These are phyloP conservation scores for Pleurotus salmoneostramineus DNA, from an alignment of 768 basidiomycete genomes.

Conservation along the genomic window DNA sequence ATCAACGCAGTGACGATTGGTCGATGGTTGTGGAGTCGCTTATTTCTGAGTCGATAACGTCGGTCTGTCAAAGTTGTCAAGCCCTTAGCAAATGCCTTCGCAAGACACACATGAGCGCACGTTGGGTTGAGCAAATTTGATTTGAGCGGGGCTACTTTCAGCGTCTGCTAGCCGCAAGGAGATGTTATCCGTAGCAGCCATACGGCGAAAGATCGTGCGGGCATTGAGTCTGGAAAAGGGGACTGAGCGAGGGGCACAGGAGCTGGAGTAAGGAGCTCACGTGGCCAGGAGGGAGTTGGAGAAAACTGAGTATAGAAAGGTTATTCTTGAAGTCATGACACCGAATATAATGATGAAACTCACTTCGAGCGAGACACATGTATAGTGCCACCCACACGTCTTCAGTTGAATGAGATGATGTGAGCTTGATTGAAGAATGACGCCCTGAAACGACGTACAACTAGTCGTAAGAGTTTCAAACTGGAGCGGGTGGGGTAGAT, in stretches of 20 bases:
- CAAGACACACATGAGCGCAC: background rate
- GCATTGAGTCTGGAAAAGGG: background rate
- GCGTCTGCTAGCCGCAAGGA: constrained; percentile 1
- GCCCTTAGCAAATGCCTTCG: background rate
- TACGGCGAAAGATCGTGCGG: background rate
- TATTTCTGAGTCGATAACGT: background rate
- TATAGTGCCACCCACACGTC: constrained; percentile 8
- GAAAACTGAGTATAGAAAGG: background rate
- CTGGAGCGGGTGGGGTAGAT: background rate
- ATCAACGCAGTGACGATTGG: background rate
- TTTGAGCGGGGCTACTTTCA: background rate
- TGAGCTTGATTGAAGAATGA: background rate
- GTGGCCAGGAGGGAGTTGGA: constrained; percentile 6
- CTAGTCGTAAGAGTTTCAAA: background rate
- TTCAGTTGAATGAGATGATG: background rate
- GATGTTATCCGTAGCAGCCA: background rate
- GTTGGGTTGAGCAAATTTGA: background rate
- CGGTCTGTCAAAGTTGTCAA: background rate
- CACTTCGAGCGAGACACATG: constrained; percentile 2
- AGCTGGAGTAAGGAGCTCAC: background rate
- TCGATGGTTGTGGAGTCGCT: constrained; percentile 1
- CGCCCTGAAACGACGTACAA: background rate
- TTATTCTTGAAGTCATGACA: background rate
- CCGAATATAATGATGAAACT: background rate
- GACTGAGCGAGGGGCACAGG: background rate